Evolutionary conservation across 352 stramenopile species (phyloP), one percentile per base, ranked within the genome.

Genomic region (Pythium sp.): DNA sequence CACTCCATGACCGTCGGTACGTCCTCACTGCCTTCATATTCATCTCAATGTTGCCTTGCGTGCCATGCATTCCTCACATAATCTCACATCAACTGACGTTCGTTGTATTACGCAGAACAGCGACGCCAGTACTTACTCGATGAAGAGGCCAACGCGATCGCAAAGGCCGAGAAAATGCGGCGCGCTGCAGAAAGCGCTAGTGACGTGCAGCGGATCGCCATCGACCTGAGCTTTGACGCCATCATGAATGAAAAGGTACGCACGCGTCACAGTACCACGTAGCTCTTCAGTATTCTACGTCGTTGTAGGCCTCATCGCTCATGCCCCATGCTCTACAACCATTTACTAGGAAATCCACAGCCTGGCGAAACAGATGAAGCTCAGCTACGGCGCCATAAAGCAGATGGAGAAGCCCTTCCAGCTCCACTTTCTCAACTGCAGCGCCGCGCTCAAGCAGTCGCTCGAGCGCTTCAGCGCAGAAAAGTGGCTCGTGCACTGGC

Each of bases 191-290:
- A 68, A 9, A 18, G 54, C 3, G 64, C 74, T 55, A 73, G 58
- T 5, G 62, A 49, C 6, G 79, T 47, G 55, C 77, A 90, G 64
- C 77, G 73, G 3, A 70, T 94, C 34, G 82, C 78, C 8, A 78
- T 94, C 22, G 86, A 94, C 66, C 70, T 92, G 64, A 69, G 81
- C 60, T 94, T 90, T 67, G 84, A 94, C 62, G 76, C 56, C 56
- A 91, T 94, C 72, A 94, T 94, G 86, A 94, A 90, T 74, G 78
- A 89, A 28, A 94, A 94, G 62, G 77, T 82, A 41, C 34, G 12
- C 18, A 11, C 18, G 18, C 8, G 30, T 60, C 20, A 58, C 26
- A 22, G 15, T 49, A 24, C 20, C 5, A 26, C 7, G 26, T 28
- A 24, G 20, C 30, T 47, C 43, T 36, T 24, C 18, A 15, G 30